Conservation (phyloP, 2,329 filamentous ascomycete genomes). For the Sporothrix protearum region DNA sequence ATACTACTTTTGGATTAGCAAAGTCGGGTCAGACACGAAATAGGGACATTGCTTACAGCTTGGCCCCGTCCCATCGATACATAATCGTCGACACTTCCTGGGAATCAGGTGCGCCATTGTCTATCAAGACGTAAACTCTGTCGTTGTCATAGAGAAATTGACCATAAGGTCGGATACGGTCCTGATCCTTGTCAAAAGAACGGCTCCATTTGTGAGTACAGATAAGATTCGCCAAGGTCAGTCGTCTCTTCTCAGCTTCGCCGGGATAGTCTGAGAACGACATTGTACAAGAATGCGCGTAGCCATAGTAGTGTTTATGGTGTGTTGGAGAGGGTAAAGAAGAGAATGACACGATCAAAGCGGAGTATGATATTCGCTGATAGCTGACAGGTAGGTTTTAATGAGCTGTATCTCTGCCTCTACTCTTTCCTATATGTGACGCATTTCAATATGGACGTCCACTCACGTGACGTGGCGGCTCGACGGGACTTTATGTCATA, state of each 20-base stretch:
- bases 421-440: too few relatives aligned
- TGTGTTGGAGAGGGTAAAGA: too few relatives aligned
- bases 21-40: background rate
- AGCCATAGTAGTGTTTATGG: slow-evolving; percentile 9
- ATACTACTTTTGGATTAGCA: background rate
- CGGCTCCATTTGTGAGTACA: background rate
- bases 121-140: background rate
- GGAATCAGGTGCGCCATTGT: background rate
- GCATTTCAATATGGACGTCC: too few relatives aligned
- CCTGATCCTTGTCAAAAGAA: background rate
- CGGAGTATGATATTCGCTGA: too few relatives aligned
- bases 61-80: background rate
- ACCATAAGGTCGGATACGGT: background rate
- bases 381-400: too few relatives aligned
- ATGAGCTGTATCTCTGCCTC: too few relatives aligned
- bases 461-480: too few relatives aligned
- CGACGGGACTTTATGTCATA: too few relatives aligned
- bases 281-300: slow-evolving; percentile 6
- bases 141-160: background rate
- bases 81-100: background rate
- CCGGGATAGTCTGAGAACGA: slow-evolving; percentile 2
- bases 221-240: background rate
- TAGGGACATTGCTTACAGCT: background rate
- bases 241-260: background rate
- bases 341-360: too few relatives aligned